These are phyloP conservation scores for Boechera retrofracta DNA, from an alignment of 345 rosid genomes.

Conservation along the genomic window DNA sequence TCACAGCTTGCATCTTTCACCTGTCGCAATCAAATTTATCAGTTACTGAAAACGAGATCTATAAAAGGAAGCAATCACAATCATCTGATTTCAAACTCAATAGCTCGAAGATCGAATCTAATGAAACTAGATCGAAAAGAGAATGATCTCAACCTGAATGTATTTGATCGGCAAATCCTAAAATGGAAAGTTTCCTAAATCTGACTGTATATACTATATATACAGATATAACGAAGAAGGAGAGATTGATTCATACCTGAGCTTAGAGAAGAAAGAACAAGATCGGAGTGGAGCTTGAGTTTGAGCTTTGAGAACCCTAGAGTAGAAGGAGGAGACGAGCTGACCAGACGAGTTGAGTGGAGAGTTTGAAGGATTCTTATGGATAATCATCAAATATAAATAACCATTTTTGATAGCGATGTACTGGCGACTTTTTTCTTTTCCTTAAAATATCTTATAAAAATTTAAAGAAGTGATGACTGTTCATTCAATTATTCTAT, in stretches of 20 bases:
- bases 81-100: background rate
- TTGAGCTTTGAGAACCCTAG: constrained; percentile 32
- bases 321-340: constrained; percentile 34
- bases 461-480: constrained; percentile 17
- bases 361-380: constrained; percentile 35
- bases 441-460: background rate
- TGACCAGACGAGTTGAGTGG: constrained; percentile 36
- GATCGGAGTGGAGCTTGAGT: constrained; percentile 24
- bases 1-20: constrained; percentile 65
- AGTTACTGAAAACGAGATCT: constrained; percentile 14
- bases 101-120: constrained; percentile 12
- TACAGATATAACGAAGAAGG: background rate
- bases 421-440: constrained; percentile 17
- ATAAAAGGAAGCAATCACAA: constrained; percentile 6
- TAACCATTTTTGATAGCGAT: constrained; percentile 24
- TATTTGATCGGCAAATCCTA: background rate
- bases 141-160: constrained; percentile 5
- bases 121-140: constrained; percentile 11
- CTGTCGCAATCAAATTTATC: constrained; percentile 22
- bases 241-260: constrained; percentile 36
- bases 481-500: constrained; percentile 35
- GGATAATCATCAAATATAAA: constrained; percentile 43
- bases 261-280: constrained; percentile 11
- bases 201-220: background rate
- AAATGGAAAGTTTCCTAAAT: constrained; percentile 21